phyloP scores from a whole-genome alignment of 768 basidiomycete species.

The Lyophyllum shimeji region DNA sequence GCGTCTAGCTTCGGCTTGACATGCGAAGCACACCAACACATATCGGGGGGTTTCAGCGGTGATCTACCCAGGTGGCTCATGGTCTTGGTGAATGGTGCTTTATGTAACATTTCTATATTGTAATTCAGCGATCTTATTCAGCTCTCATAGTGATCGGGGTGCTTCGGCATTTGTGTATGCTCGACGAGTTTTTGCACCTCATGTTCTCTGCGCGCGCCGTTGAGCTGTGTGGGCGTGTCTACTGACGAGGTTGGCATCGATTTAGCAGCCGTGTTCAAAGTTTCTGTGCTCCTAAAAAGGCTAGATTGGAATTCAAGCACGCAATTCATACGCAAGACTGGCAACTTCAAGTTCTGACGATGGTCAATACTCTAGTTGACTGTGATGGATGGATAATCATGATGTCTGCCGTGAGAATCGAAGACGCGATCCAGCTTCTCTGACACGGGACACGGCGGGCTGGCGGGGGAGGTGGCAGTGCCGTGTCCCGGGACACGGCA shows the following conservation, averaged over 20 bases:
- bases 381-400: no score
- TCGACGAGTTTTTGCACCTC: not conserved
- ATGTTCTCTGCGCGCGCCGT: no score
- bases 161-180: not conserved
- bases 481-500: no score
- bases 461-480: no score
- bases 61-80: not conserved
- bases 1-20: not conserved
- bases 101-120: not conserved
- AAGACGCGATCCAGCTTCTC: slow-evolving; percentile 50
- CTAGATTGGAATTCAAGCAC: slow-evolving; percentile 28
- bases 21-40: not conserved
- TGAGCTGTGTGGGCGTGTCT: no score
- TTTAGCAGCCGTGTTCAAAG: no score
- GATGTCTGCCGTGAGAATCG: slow-evolving; percentile 52
- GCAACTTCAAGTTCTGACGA: not conserved
- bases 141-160: not conserved
- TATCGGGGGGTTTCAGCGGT: not conserved
- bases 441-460: no score
- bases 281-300: not conserved
- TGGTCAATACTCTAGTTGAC: no score
- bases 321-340: slow-evolving; percentile 40
- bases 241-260: no score
- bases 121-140: not conserved
- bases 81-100: not conserved